Base-by-base conservation (phyloP, 73 alveolate species). In the Blepharisma stoltei region DNA sequence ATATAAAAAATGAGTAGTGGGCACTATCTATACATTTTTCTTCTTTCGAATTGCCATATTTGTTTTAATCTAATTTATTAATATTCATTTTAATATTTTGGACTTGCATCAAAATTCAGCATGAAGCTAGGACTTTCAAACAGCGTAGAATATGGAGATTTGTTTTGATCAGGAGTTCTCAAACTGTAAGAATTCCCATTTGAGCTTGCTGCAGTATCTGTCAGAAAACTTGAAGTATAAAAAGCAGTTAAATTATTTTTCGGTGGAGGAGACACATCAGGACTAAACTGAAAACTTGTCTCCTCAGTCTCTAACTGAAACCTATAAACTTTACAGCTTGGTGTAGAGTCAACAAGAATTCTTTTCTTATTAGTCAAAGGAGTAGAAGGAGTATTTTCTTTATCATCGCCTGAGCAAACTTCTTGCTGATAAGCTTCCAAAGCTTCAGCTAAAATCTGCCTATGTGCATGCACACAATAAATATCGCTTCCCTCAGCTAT, bases 81-180 rank as follows among this genome's bases (percentile, higher is more conserved):
- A 32, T 32, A 32, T 32, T 32, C 41, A 32, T 32, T 32, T n/a
- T 32, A 32, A 32, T 32, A 32, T 32, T 32, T 32, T 14, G 73
- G 73, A n/a, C 46, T 60, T 14, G 14, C 73, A 14, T 60, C 73
- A 14, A 60, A 25, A 25, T 60, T 60, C 49, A 60, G 45, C 73
- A 60, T 60, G 5, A 60, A 60, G 23, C 73, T 60, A 11, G 73
- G 73, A 25, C 73, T 60, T 60, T 60, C 73, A 60, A 60, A 60
- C 2, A 9, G 2, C 1, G 23, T 2, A 8, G 14, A n/a, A 14
- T 20, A 14, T n/a, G 18, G 18, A 8, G 23, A 9, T 11, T 25
- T 60, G 11, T 18, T 25, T 60, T 60, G 73, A 20, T n/a, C 46
- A 20, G 73, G 73, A 25, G 73, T 60, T 60, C 23, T 60, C 14